These are phyloP conservation scores for Chlorella sp. DNA, from an alignment of 139 green algal species.

Conservation along the genomic window DNA sequence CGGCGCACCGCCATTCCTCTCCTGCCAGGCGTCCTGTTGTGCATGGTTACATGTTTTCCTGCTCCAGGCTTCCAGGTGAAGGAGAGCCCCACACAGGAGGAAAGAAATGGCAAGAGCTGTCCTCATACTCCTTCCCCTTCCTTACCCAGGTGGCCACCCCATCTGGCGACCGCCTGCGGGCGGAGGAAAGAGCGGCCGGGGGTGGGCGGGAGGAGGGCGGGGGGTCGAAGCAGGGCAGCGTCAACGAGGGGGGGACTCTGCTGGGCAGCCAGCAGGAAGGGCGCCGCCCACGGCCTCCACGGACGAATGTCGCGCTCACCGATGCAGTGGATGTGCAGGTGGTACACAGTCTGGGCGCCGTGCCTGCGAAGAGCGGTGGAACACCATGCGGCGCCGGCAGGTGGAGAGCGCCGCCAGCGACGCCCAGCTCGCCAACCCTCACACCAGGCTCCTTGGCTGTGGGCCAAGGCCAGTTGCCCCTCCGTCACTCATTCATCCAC, in stretches of 20 bases:
- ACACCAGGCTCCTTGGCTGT: too few species aligned
- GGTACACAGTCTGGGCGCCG: slow-evolving; percentile 86
- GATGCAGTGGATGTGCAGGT: slow-evolving; percentile 89
- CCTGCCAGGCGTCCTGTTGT: neutral
- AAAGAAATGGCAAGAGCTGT: neutral
- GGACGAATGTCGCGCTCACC: too few species aligned
- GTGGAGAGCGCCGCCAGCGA: neutral
- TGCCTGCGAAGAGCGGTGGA: neutral
- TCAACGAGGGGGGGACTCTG: too few species aligned
- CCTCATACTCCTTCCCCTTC: neutral
- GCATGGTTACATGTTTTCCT: neutral
- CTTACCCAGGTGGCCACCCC: slow-evolving; percentile 76
- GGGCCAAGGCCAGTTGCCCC: too few species aligned
- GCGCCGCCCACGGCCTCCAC: too few species aligned
- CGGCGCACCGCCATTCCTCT: neutral
- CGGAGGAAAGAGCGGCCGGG: too few species aligned
- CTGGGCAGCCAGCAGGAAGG: too few species aligned
- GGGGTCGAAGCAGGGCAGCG: too few species aligned
- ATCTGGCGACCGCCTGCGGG: slow-evolving; percentile 82
- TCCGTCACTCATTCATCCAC: too few species aligned
- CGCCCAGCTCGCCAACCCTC: neutral
- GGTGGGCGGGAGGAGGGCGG: too few species aligned
- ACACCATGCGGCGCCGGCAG: neutral
- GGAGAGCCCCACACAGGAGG: neutral
- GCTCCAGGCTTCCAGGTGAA: slow-evolving; percentile 17